Base-by-base conservation (phyloP, 148 eudicot species). In the Persicaria maculosa region DNA sequence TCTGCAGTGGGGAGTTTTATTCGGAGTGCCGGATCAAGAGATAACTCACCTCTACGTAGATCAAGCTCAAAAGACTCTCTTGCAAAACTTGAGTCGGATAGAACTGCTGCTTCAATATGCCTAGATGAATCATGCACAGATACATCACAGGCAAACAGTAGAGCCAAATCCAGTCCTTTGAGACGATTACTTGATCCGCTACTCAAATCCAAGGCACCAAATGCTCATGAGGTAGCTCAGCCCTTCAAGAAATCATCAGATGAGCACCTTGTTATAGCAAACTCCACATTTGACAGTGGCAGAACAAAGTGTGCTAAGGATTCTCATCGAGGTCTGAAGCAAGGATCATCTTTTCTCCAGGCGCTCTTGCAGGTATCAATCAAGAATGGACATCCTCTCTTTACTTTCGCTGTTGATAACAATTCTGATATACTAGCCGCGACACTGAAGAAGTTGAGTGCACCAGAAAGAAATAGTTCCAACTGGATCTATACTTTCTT, bases 311-410 rank as follows among this genome's bases (percentile, higher is more conserved):
- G 69, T 62, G 44, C 53, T 11, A 72, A 65, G 73, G 81, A 72
- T 72, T 44, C 83, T 72, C 78, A 74, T 78, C 81, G 44, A 6
- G 74, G 62, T 40, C 62, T 70, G 73, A 84, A 77, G 73, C 47
- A 78, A 54, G 84, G 82, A 74, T 58, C 83, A 7, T 64, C 59
- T 14, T 52, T 81, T 72, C 95, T 88, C 79, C 70, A 65, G 47
- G 98, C 98, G 65, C 90, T 88, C 77, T 72, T 91, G 71, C 94
- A 90, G 70, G 78, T 91, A 44, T 79, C 91, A 48, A 83, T 88
- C 48, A 93, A 87, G 87, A 88, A 93, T 78, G 97, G 93, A n/a
- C 91, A 87, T 68, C 98, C 98, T 57, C 77, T 91, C 76, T 88
- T 89, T 79, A 91, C 91, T 15, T 88, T 93, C 78, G 92, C 93